Conservation (phyloP, 2,329 filamentous ascomycete genomes). For the Beauveria bassiana region DNA sequence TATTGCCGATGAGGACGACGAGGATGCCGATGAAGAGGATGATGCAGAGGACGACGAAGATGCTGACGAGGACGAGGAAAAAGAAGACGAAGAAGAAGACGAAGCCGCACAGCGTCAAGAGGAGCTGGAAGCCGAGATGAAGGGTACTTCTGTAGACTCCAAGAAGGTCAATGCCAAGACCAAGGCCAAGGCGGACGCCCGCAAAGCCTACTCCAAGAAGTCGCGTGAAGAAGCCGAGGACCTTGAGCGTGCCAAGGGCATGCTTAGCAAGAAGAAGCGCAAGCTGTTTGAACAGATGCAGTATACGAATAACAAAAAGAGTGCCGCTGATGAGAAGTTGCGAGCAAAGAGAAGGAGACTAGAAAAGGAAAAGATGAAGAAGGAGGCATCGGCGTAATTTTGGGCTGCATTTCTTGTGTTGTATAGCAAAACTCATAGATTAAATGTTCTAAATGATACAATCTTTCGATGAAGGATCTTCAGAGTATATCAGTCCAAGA, state of each 20-base stretch:
- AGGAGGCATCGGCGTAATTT: conserved; percentile 28
- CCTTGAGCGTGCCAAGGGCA: conserved; percentile 87
- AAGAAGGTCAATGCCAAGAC: conserved; percentile 41
- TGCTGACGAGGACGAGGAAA: conserved; percentile 28
- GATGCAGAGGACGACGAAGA: conserved; percentile 36
- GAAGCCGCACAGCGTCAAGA: conserved; percentile 70
- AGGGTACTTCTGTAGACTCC: conserved; percentile 54
- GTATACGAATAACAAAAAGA: conserved; percentile 90
- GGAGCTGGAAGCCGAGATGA: conserved; percentile 88
- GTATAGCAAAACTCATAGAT: conserved; percentile 11
- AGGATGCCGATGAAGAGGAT: conserved; percentile 39
- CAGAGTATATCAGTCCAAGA: background rate
- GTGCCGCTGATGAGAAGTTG: conserved; percentile 79
- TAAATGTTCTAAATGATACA: conserved; percentile 6
- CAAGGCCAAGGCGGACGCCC: conserved; percentile 61
- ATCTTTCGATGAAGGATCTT: background rate
- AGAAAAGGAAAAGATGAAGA: conserved; percentile 55
- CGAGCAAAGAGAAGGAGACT: conserved; percentile 84
- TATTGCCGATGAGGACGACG: conserved; percentile 37
- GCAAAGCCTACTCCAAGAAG: conserved; percentile 62
- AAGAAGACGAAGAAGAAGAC: conserved; percentile 42
- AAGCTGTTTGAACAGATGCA: conserved; percentile 98
- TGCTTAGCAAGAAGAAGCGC: conserved; percentile 96
- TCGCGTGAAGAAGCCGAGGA: conserved; percentile 75
- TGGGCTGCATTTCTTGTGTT: conserved; percentile 7